Evolutionary conservation across 2,329 filamentous ascomycete species (phyloP).

Genomic region (Septoria petroselini): DNA sequence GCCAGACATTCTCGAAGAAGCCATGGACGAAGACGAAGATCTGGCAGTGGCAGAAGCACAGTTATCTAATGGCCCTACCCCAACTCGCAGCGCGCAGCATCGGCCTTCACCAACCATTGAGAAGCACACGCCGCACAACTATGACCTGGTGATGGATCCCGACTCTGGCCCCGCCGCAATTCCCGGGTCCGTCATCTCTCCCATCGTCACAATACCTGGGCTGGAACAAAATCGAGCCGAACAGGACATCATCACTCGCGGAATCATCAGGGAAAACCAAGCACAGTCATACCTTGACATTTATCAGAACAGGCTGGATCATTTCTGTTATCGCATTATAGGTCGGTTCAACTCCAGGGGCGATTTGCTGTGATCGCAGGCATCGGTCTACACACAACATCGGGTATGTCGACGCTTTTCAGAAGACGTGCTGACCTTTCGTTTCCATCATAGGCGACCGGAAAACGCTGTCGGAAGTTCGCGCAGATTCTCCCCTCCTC

Average conservation of each 20-base stretch:
- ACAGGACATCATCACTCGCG: slow-evolving; percentile 33
- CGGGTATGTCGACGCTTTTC: no score
- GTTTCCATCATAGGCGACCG: slow-evolving; percentile 29
- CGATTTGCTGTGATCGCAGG: no score
- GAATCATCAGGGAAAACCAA: slow-evolving; percentile 30
- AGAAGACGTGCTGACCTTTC: no score
- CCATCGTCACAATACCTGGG: slow-evolving; percentile 27
- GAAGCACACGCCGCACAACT: slow-evolving; percentile 34
- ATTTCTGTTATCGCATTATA: slow-evolving; percentile 36
- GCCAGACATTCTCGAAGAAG: slow-evolving; percentile 27
- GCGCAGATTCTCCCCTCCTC: slow-evolving; percentile 36
- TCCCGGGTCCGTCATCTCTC: slow-evolving; percentile 35
- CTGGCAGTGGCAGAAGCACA: slow-evolving; percentile 18
- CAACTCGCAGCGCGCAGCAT: slow-evolving; percentile 5
- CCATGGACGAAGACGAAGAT: slow-evolving; percentile 29
- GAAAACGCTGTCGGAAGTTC: slow-evolving; percentile 30
- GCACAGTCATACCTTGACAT: slow-evolving; percentile 34
- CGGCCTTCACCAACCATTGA: slow-evolving; percentile 24
- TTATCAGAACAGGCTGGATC: slow-evolving; percentile 37
- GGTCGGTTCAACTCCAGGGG: no score
- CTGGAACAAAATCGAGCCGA: slow-evolving; percentile 28
- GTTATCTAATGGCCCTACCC: slow-evolving; percentile 13
- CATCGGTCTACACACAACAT: no score
- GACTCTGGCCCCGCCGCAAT: slow-evolving; percentile 39
- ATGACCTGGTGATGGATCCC: slow-evolving; percentile 42